A percentile compares a stretch with the other conserved stretches of the same genome.
Conservation (phyloP, 257 asterid species). For the Salvia hispanica region DNA sequence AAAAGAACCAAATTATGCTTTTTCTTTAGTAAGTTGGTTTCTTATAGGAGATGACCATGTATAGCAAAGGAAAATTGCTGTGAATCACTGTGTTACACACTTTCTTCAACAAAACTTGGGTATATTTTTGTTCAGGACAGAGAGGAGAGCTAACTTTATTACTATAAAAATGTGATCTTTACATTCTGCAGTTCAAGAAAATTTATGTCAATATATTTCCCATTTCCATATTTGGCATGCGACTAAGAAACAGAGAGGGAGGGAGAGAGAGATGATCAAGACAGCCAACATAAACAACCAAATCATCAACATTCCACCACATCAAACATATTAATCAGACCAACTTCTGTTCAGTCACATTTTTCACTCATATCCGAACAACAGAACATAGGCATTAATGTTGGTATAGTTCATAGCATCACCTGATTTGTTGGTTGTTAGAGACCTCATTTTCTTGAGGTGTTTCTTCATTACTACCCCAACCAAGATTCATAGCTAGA, state of each 20-base stretch:
- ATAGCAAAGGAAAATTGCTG: slow-evolving; percentile 29
- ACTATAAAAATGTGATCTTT: slow-evolving; percentile 17
- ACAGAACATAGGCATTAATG: slow-evolving; percentile 17
- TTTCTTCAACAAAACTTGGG: slow-evolving; percentile 10
- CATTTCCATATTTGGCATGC: slow-evolving; percentile 6
- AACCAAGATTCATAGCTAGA: slow-evolving; percentile 65
- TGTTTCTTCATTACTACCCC: slow-evolving; percentile 48
- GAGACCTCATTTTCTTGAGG: slow-evolving; percentile 32
- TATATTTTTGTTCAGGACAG: slow-evolving; percentile 16
- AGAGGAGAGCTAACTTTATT: slow-evolving; percentile 23
- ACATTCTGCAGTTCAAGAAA: background rate
- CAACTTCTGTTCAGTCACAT: background rate
- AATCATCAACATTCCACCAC: slow-evolving; percentile 25
- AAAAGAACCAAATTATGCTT: background rate
- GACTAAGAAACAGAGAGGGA: background rate
- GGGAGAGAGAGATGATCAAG: slow-evolving; percentile 4
- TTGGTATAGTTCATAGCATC: slow-evolving; percentile 5
- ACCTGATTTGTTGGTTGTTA: slow-evolving; percentile 34
- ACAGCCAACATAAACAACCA: background rate
- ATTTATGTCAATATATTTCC: background rate
- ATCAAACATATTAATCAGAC: slow-evolving; percentile 18
- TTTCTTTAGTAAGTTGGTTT: slow-evolving; percentile 12
- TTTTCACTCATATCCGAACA: background rate
- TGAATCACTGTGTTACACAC: slow-evolving; percentile 6
- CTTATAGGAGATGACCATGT: slow-evolving; percentile 22